Conservation (phyloP, 2,329 filamentous ascomycete species). For the Tolypocladium pustulatum region DNA sequence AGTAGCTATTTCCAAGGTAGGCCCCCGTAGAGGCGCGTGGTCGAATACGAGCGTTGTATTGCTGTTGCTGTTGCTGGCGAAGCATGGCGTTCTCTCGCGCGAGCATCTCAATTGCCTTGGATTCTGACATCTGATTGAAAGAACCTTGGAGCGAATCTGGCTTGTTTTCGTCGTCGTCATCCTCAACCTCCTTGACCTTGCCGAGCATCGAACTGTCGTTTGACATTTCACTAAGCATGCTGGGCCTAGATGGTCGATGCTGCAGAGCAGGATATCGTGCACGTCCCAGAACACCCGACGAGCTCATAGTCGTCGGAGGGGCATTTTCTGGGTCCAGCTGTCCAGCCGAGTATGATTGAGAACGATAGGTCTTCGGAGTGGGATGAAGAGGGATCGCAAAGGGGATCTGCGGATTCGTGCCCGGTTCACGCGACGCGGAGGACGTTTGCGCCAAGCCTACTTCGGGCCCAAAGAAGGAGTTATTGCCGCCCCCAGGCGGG, state of each 20-base stretch:
- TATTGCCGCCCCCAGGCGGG: conserved; percentile 30
- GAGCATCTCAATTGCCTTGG: conserved; percentile 53
- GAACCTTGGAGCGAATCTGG: conserved; percentile 38
- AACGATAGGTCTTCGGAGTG: conserved; percentile 85
- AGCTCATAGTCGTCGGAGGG: conserved; percentile 27
- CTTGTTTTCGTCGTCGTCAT: conserved; percentile 51
- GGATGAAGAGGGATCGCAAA: conserved; percentile 84
- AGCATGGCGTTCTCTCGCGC: conserved; percentile 53
- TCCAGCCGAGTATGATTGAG: conserved; percentile 92
- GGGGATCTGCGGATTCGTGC: conserved; percentile 57
- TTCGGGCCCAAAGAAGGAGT: conserved; percentile 40
- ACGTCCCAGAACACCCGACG: conserved; percentile 40
- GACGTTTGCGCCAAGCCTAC: conserved; percentile 35
- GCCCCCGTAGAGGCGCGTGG: conserved; percentile 47
- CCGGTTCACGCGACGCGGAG: conserved; percentile 40
- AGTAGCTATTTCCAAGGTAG: conserved; percentile 47
- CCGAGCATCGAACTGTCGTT: conserved; percentile 51
- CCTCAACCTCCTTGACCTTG: conserved; percentile 61
- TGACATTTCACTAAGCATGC: conserved; percentile 64
- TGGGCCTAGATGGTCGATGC: conserved; percentile 70
- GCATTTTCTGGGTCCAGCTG: conserved; percentile 64
- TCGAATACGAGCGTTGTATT: conserved; percentile 44
- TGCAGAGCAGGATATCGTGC: conserved; percentile 58
- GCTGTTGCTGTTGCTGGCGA: conserved; percentile 29
- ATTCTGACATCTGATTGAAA: conserved; percentile 43